These are phyloP conservation scores for Amauroascus niger DNA, from an alignment of 2,329 filamentous ascomycete species.

Conservation along the genomic window DNA sequence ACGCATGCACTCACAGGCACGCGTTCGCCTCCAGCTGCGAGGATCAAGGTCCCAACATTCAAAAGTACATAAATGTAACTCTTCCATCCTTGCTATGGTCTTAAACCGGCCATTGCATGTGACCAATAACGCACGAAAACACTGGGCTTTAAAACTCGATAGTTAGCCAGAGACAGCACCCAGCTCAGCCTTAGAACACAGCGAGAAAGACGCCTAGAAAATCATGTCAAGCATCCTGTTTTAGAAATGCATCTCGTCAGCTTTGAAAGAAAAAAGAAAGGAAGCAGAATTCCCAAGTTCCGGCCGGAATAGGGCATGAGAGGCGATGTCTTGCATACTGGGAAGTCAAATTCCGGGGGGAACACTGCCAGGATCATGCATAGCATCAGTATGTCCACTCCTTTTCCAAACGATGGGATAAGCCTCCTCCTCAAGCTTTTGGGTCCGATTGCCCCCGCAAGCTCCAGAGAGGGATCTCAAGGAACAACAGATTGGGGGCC, in stretches of 20 bases:
- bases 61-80: slow-evolving; percentile 5
- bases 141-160: background rate
- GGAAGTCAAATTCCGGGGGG: background rate
- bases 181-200: background rate
- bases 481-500: background rate
- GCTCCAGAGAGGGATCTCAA: background rate
- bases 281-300: background rate
- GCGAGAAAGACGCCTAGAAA: background rate
- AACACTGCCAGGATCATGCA: background rate
- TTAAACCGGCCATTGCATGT: background rate
- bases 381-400: background rate
- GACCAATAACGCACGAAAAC: background rate
- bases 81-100: background rate
- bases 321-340: background rate
- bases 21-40: background rate
- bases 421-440: background rate
- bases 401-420: background rate
- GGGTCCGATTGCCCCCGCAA: background rate
- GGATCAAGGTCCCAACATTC: background rate
- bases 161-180: background rate
- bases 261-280: background rate
- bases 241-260: background rate
- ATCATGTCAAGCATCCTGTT: background rate
- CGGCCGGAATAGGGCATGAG: background rate
- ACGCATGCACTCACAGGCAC: background rate